Evolutionary conservation across 2,329 filamentous ascomycete species (phyloP).

Genomic region (Claviceps maximensis): DNA sequence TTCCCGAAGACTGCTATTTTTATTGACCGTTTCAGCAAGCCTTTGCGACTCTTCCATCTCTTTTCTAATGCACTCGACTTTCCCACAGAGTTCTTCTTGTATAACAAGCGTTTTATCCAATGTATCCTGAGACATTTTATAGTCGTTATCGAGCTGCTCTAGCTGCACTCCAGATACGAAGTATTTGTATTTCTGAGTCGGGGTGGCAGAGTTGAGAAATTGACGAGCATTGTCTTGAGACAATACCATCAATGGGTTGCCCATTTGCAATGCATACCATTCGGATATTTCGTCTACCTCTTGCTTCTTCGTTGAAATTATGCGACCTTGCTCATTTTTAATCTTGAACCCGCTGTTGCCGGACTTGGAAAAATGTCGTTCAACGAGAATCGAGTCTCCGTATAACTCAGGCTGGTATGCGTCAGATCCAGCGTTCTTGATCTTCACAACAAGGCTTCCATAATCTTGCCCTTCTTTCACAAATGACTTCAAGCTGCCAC

Average conservation of each 20-base stretch:
- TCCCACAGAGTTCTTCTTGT: conserved; percentile 22
- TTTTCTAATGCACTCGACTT: conserved; percentile 23
- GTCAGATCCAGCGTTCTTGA: conserved; percentile 80
- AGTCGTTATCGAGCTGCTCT: conserved; percentile 84
- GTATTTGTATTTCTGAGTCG: conserved; percentile 85
- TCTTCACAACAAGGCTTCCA: conserved; percentile 63
- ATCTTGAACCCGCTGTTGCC: conserved; percentile 77
- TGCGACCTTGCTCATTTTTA: conserved; percentile 55
- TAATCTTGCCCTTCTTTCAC: conserved; percentile 80
- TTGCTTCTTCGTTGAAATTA: conserved; percentile 68
- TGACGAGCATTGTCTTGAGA: conserved; percentile 92
- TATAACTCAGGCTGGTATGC: conserved; percentile 75
- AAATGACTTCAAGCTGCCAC: conserved; percentile 75
- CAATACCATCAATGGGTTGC: conserved; percentile 91
- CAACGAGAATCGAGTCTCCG: conserved; percentile 76
- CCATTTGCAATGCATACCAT: conserved; percentile 84
- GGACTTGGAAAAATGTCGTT: conserved; percentile 68
- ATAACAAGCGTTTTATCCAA: conserved; percentile 48
- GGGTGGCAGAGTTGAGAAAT: conserved; percentile 75
- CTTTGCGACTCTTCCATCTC: conserved; percentile 45
- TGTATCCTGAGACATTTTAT: conserved; percentile 67
- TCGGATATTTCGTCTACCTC: conserved; percentile 91
- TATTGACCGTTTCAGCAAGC: conserved; percentile 51
- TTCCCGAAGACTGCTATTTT: conserved; percentile 50
- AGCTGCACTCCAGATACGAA: conserved; percentile 92